A percentile compares a stretch with the other conserved stretches of the same genome.
These are phyloP conservation scores for Inonotus obliquus DNA, from an alignment of 1,284 basidiomycete species.

Conservation along the genomic window DNA sequence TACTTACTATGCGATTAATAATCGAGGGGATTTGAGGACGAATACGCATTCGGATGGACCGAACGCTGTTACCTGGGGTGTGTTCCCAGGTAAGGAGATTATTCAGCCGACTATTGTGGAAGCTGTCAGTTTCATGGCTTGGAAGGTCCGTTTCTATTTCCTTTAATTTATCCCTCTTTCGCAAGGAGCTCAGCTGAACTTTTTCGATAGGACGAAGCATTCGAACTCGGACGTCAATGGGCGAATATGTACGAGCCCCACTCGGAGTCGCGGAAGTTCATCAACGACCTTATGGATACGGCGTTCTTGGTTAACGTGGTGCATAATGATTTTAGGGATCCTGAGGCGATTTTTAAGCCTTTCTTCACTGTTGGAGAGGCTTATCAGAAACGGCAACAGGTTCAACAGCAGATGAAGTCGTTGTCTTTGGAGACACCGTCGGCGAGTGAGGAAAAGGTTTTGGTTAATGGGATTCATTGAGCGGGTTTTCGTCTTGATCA, in stretches of 20 bases:
- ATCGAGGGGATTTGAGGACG: constrained; percentile 86
- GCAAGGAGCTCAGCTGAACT: too few relatives aligned
- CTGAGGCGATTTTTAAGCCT: constrained; percentile 81
- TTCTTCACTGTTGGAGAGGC: constrained; percentile 75
- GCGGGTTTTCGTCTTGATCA: background rate
- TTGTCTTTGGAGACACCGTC: background rate
- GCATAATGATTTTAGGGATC: constrained; percentile 91
- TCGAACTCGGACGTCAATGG: constrained; percentile 94
- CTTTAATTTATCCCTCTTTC: too few relatives aligned
- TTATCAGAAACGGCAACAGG: constrained; percentile 32
- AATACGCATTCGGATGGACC: constrained; percentile 92
- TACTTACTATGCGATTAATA: constrained; percentile 96
- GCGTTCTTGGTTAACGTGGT: constrained; percentile 95
- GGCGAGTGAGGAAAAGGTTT: background rate
- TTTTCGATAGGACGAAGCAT: constrained; percentile 91
- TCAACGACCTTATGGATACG: constrained; percentile 75
- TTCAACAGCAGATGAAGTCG: constrained; percentile 27
- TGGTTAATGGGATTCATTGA: constrained; percentile 24
- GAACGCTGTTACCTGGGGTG: constrained; percentile 99
- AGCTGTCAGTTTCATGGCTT: constrained; percentile 93
- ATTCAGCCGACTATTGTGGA: constrained; percentile 98
- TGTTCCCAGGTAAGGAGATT: constrained; percentile 98
- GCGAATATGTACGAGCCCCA: constrained; percentile 81
- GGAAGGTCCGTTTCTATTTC: constrained; percentile 63
- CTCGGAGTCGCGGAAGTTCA: constrained; percentile 72